Base-by-base conservation (phyloP, 768 basidiomycete species). In the Rhodosporidiobolus odoratus region DNA sequence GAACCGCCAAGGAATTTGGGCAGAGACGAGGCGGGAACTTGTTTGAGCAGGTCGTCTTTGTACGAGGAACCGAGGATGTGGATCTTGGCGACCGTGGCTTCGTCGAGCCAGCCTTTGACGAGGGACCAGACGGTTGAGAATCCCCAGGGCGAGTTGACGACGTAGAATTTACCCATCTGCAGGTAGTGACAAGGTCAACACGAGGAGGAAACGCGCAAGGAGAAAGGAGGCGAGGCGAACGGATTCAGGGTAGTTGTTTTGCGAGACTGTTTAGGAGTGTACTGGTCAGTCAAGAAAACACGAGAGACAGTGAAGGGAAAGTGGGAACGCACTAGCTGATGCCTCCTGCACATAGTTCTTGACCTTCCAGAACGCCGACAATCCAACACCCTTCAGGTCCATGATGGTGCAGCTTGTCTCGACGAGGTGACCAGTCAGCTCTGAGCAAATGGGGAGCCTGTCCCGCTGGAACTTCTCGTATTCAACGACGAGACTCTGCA, bases 331-430 rank as follows among this genome's bases (percentile, higher is more conserved):
- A 75, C 76, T 69, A 23, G 79, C 78, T 0, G 89, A 82, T 0
- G 92, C 90, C 30, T 85, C 80, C 71, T 83, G 84, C 52, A 98
- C 89, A 83, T 92, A 95, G 81, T 91, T 89, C 82, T 91, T 94
- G 81, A 98, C 93, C 77, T 85, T 86, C 80, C 88, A 93, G 79
- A 97, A 98, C 78, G 86, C 86, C 71, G 84, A 80, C 71, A 98
- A 78, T 16, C 83, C 82, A 43, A 83, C 84, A 74, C 79, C 80
- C 32, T 86, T 79, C 74, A 99, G 86, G 80, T 98, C 94, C 81
- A 98, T 85, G 84, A 98, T 93, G 68, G 96, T 97, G 86, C 95
- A 98, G 62, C 87, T 90, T 17, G 95, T 98, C 82, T 97, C 95
- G 79, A 98, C 89, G 66, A 91, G 88, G 81, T 93, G 89, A 2